Percentiles rank a stretch among this genome's conserved stretches.
These are phyloP conservation scores for Coemansia sp. DNA, from an alignment of 192 early-diverging fungal species.

Conservation along the genomic window DNA sequence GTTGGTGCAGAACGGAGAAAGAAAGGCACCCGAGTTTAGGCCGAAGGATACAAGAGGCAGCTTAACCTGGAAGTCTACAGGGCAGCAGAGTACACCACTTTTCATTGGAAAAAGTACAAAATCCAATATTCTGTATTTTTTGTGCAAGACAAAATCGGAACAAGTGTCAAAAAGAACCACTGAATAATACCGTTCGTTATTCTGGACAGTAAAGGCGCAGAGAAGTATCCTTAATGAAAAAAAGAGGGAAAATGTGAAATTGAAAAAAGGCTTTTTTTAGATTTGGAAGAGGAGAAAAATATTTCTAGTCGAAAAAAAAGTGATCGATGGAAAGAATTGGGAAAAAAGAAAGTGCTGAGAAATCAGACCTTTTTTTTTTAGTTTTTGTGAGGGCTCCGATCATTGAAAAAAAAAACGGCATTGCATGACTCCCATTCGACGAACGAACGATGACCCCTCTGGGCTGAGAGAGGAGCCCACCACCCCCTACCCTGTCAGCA, in stretches of 20 bases:
- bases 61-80: constrained; percentile 34
- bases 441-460: too few species aligned
- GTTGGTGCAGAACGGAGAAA: constrained; percentile 42
- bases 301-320: constrained; percentile 5
- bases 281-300: background rate
- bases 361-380: background rate
- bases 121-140: background rate
- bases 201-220: background rate
- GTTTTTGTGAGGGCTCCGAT: background rate
- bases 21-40: constrained; percentile 47
- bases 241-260: background rate
- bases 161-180: background rate
- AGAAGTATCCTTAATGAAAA: background rate
- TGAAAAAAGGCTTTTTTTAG: background rate
- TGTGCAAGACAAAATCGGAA: constrained; percentile 11
- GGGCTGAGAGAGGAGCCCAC: too few species aligned
- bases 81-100: constrained; percentile 45
- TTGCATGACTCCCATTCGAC: background rate
- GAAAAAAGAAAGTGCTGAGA: constrained; percentile 4
- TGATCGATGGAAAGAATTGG: background rate
- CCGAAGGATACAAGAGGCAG: constrained; percentile 44
- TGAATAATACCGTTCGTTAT: background rate
- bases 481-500: too few species aligned
- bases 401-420: background rate
- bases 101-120: constrained; percentile 41